Evolutionary conservation across 176 grass and related monocot genomes (phyloP), one percentile per base, ranked within the genome.

Genomic region (Microstegium vimineum): DNA sequence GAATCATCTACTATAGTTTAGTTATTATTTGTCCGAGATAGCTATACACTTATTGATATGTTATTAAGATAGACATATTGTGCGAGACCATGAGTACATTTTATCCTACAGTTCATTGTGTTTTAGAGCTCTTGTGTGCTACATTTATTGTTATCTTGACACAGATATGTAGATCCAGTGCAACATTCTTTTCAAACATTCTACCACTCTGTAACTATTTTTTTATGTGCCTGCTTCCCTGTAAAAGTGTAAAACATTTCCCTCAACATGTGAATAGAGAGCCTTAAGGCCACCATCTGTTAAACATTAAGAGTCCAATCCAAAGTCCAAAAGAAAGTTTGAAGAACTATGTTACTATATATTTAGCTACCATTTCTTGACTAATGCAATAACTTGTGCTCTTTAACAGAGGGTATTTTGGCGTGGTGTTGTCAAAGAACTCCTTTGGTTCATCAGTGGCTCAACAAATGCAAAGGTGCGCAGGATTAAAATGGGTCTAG

Each of bases 361-460:
- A 14, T 66, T 33, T 47, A 68, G n/a, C 0, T 83, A 23, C 30
- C 38, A 71, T 27, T 56, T 16, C 71, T 78, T 78, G 33, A 25
- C 25, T 61, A 37, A 82, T 69, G 64, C 69, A 70, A 40, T 76
- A 76, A 54, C 25, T 33, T 61, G 17, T 88, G 42, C 64, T 78
- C 22, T 86, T 77, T 82, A 78, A 30, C 66, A 97, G 94, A 93
- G 82, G 84, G 89, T 94, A 59, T 97, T 97, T 87, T 94, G 94
- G 94, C 81, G 91, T 71, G 94, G 87, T 79, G 89, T 94, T 80
- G 79, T 94, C 20, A 91, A 97, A 90, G 94, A 94, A 87, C 91
- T 97, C 28, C 66, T 97, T 62, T 97, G 94, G 94, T 97, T 97
- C 79, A 94, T 97, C 66, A 94, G 89, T 87, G 94, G 94, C 36